Base-by-base conservation (phyloP, 345 rosid genomes). In the Hirschfeldia incana region DNA sequence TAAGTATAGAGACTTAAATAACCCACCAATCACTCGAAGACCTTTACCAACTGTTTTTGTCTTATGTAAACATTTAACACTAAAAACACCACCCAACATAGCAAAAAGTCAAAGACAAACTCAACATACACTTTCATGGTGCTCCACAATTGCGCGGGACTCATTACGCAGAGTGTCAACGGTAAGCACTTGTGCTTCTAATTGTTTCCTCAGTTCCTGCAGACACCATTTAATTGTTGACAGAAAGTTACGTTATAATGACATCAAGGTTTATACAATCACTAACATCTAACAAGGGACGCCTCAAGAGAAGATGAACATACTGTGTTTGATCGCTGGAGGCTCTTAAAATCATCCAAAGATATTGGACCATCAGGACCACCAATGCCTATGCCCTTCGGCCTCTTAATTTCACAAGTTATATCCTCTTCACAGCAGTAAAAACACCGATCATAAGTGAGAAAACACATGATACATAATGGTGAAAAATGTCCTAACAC, bases 291-390 rank as follows among this genome's bases (percentile, higher is more conserved):
- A 16, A 44, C 44, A 70, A 59, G 1, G 0, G 33, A 64, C 58
- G 62, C 42, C 33, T 62, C n/a, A 8, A 69, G 1, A 4, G 39
- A 67, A 42, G 64, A 53, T 62, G 33, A 76, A 30, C 68, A 73
- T 90, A 95, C 98, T 84, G 78, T 85, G 80, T 95, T 95, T 27
- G 98, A 93, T 60, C 92, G 93, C 69, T 93, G 99, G 74, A 95
- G 97, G 83, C 93, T 95, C 75, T 93, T 88, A 82, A 95, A 95
- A 90, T 95, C 98, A 86, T 91, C 96, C 72, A 95, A 91, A 69
- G 94, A 95, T 81, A 93, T 74, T 72, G 99, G 99, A 80, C 98
- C 99, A 74, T 93, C 94, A 21, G 92, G 91, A 85, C 94, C 94
- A 87, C 97, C 91, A 83, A 93, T 90, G 65, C 96, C 99, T 73